phyloP scores from a whole-genome alignment of 805 yeast genomes.

The Metschnikowia cubensis region DNA sequence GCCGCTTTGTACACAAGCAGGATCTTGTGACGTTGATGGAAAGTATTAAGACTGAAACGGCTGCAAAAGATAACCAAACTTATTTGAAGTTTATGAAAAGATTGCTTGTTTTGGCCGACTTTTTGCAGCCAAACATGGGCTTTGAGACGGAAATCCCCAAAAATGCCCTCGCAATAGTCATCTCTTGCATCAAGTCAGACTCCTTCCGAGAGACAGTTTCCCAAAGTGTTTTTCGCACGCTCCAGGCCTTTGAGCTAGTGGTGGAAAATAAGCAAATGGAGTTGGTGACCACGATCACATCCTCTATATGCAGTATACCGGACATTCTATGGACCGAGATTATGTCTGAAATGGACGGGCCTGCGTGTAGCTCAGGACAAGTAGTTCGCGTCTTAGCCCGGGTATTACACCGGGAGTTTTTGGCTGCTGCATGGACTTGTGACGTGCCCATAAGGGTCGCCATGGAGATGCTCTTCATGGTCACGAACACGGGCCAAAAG shows the following conservation, averaged over 20 bases:
- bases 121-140: background rate
- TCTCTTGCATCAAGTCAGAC: background rate
- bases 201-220: background rate
- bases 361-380: background rate
- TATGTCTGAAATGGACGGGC: background rate
- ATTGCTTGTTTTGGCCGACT: background rate
- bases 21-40: slow-evolving; percentile 1
- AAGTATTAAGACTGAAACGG: background rate
- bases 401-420: background rate
- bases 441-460: background rate
- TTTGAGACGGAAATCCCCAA: background rate
- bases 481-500: slow-evolving; percentile 4
- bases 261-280: background rate
- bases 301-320: background rate
- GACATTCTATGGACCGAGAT: background rate
- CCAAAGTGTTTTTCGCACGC: background rate
- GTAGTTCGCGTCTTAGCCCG: background rate
- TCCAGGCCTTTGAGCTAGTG: background rate
- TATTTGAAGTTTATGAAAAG: background rate
- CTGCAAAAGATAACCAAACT: background rate
- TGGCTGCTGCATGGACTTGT: background rate
- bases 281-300: background rate
- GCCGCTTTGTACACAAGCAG: background rate
- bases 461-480: background rate
- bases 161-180: background rate